These are phyloP conservation scores for Ascochyta viciae-villosae DNA, from an alignment of 2,329 filamentous ascomycete species.

Conservation along the genomic window DNA sequence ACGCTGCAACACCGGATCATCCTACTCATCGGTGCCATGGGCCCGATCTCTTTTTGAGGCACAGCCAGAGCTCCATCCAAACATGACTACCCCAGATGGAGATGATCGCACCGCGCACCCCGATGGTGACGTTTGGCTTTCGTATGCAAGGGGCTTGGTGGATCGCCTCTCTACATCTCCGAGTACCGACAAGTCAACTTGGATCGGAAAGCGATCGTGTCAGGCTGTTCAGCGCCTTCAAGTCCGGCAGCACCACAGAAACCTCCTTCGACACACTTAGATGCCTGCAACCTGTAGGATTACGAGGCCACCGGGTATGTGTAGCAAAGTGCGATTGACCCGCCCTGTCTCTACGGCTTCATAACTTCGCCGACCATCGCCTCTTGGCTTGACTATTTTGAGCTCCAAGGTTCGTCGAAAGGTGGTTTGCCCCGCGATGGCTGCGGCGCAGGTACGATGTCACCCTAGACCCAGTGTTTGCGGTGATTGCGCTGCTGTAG, in stretches of 20 bases:
- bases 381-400: constrained; percentile 2
- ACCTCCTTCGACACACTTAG: neutral
- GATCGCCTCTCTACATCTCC: neutral
- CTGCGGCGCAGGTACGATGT: constrained; percentile 7
- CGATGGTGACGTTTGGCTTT: neutral
- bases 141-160: neutral
- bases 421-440: neutral
- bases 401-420: neutral
- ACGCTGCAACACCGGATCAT: constrained; percentile 3
- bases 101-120: neutral
- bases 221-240: neutral
- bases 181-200: neutral
- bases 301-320: neutral
- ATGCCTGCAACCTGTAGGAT: neutral
- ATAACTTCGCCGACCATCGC: neutral
- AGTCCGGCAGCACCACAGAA: neutral
- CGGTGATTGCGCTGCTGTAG: constrained; percentile 7
- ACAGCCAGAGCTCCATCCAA: neutral
- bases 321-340: neutral
- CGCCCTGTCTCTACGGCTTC: neutral
- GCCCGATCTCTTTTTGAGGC: neutral
- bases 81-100: neutral
- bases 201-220: neutral
- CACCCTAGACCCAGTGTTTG: constrained; percentile 1
- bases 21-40: constrained; percentile 2